Evolutionary conservation across 345 rosid species (phyloP).

Genomic region (Lumnitzera littorea): DNA sequence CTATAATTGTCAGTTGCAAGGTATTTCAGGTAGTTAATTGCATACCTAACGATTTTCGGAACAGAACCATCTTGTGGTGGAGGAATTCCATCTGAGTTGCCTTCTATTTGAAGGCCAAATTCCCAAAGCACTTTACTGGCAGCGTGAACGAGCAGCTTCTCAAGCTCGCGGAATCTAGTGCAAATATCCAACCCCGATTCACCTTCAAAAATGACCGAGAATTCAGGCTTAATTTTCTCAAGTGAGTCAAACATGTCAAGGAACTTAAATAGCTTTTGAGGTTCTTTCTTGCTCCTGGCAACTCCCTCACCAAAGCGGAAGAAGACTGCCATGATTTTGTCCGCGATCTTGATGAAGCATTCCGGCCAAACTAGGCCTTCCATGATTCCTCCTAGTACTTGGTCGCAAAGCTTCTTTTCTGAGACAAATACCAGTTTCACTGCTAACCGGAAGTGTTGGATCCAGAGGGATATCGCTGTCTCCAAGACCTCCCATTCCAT

Average conservation of each 20-base stretch:
- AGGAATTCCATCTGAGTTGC: slow-evolving; percentile 43
- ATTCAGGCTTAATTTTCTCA: slow-evolving; percentile 38
- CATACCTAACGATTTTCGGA: slow-evolving; percentile 57
- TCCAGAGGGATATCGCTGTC: slow-evolving; percentile 52
- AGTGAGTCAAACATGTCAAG: slow-evolving; percentile 54
- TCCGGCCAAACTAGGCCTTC: slow-evolving; percentile 48
- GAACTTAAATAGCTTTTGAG: slow-evolving; percentile 63
- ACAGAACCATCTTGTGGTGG: slow-evolving; percentile 46
- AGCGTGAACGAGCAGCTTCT: slow-evolving; percentile 49
- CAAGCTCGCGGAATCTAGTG: slow-evolving; percentile 46
- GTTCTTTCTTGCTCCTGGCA: slow-evolving; percentile 54
- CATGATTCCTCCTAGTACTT: slow-evolving; percentile 33
- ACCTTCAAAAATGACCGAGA: slow-evolving; percentile 42
- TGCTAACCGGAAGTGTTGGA: slow-evolving; percentile 51
- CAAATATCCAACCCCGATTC: slow-evolving; percentile 57
- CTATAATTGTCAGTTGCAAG: slow-evolving; percentile 35
- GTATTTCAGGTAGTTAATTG: slow-evolving; percentile 52
- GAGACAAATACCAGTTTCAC: slow-evolving; percentile 37
- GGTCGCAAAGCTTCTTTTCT: slow-evolving; percentile 49
- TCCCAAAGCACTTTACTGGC: slow-evolving; percentile 61
- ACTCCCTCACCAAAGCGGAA: slow-evolving; percentile 67
- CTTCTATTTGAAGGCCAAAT: slow-evolving; percentile 57
- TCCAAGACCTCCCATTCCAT: slow-evolving; percentile 65
- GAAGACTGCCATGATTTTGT: slow-evolving; percentile 68
- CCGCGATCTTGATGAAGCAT: slow-evolving; percentile 57